Conservation (phyloP, 1,284 basidiomycete species). For the Ganoderma sinense region DNA sequence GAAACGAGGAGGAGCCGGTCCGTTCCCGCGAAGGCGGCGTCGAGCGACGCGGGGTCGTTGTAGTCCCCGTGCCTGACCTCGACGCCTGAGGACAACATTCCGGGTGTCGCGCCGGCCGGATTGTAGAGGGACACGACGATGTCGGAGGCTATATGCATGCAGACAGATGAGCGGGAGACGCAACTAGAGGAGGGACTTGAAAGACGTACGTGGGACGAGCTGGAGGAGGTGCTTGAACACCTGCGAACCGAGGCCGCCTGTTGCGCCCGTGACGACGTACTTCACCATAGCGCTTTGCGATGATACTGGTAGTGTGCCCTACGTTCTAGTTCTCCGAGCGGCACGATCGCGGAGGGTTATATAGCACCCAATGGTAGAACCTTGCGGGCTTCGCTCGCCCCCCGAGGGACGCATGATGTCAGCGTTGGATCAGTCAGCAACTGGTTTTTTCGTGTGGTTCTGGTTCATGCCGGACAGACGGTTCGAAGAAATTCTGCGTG, state of each 20-base stretch:
- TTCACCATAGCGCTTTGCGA: background rate
- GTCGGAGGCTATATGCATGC: constrained; percentile 32
- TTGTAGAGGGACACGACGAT: constrained; percentile 45
- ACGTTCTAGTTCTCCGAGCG: too few species aligned
- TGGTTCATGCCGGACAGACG: background rate
- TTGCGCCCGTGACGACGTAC: constrained; percentile 42
- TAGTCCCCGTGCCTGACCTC: constrained; percentile 44
- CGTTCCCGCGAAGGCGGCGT: constrained; percentile 43
- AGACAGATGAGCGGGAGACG: background rate
- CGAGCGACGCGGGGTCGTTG: constrained; percentile 40
- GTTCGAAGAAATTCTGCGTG: background rate
- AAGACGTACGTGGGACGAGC: constrained; percentile 38
- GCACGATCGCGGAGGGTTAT: too few species aligned
- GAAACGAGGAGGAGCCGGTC: constrained; percentile 48
- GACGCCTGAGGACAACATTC: constrained; percentile 36
- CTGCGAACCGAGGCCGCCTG: constrained; percentile 45
- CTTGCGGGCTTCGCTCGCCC: background rate
- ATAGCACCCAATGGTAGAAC: background rate
- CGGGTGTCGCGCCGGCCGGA: constrained; percentile 38
- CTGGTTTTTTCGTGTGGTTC: background rate
- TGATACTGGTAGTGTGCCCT: background rate
- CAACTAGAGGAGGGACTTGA: too few species aligned
- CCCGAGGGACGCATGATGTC: background rate
- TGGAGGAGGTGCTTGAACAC: constrained; percentile 44
- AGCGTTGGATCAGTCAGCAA: constrained; percentile 2